These are phyloP conservation scores for Lactarius pseudohatsudake DNA, from an alignment of 768 basidiomycete species.

Conservation along the genomic window DNA sequence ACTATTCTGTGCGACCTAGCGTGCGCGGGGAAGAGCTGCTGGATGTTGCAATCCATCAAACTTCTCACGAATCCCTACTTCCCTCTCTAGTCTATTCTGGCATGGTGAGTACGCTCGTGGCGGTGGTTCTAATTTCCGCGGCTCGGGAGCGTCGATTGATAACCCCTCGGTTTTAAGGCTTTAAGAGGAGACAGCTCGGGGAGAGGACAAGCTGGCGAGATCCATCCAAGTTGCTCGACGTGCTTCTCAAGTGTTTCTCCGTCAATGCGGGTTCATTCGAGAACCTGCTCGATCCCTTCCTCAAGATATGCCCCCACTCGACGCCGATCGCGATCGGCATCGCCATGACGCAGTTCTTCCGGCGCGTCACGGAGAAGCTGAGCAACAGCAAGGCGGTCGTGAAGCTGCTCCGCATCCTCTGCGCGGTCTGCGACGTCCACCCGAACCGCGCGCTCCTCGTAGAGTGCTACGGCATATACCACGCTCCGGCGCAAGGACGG, in stretches of 20 bases:
- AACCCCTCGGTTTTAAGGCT: constrained; percentile 52
- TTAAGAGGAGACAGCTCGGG: constrained; percentile 90
- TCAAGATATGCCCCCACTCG: constrained; percentile 88
- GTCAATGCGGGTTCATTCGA: constrained; percentile 91
- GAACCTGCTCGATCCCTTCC: constrained; percentile 86
- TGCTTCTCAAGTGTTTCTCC: constrained; percentile 71
- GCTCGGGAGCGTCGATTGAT: not conserved
- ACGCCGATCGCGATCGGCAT: constrained; percentile 70
- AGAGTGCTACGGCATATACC: constrained; percentile 73
- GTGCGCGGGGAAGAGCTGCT: constrained; percentile 89
- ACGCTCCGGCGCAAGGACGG: constrained; percentile 80
- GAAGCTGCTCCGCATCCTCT: constrained; percentile 79
- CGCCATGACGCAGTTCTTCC: constrained; percentile 82
- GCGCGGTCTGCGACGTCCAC: constrained; percentile 85
- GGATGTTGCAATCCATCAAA: constrained; percentile 67
- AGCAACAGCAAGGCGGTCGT: constrained; percentile 81
- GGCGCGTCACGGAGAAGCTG: constrained; percentile 81
- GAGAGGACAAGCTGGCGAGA: constrained; percentile 85
- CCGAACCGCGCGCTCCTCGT: constrained; percentile 82
- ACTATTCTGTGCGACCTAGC: constrained; percentile 96
- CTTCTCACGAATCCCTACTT: constrained; percentile 85
- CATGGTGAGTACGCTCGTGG: constrained; percentile 60
- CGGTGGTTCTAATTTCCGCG: not conserved
- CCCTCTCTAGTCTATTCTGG: constrained; percentile 85
- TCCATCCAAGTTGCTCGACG: constrained; percentile 58